Base-by-base conservation (phyloP, 352 stramenopile species). In the Pythium oligandrum region DNA sequence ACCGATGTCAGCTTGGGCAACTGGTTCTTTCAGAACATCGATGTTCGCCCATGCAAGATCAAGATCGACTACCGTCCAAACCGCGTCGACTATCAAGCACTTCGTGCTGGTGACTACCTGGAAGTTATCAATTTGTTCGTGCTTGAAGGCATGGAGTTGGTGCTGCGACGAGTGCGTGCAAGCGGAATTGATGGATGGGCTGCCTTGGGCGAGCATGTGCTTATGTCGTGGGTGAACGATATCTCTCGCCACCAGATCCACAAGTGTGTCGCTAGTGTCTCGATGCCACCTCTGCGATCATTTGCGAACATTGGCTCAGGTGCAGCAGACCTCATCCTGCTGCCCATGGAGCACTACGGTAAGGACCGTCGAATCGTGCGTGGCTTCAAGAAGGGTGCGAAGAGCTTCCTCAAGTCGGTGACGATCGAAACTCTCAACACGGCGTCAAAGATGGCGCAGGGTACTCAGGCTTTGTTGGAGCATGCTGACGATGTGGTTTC, bases 41-140 rank as follows among this genome's bases (percentile, higher is more conserved):
- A 95, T 49, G 73, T 95, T 34, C 86, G 86, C 11, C 78, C 85
- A 10, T 93, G 83, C 67, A 94, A 95, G 61, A 93, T 95, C 59
- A 95, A 95, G 61, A 95, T 95, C 47, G 85, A 95, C 53, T 95
- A 95, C 51, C 78, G 83, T 1, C 85, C 85, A 9, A 92, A 93
- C 39, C 82, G 83, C n/a, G 82, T 95, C 1, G 78, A 95, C 61
- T 95, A 88, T 32, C 74, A 85, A 6, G 85, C 85, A 4, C 55
- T 95, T 33, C 77, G 83, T 51, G 77, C 83, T 11, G 85, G 85
- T 8, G 85, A 95, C 44, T 95, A 95, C 56, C 45, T 95, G 2
- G 85, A 95, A 68, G 83, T 95, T 50, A 93, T 95, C 57, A 95
- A 95, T 36, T 48, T 95, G 33, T 95, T 95, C 44, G 83, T 93